Conservation (phyloP, 2,329 filamentous ascomycete genomes). For the Phialophora chinensis region DNA sequence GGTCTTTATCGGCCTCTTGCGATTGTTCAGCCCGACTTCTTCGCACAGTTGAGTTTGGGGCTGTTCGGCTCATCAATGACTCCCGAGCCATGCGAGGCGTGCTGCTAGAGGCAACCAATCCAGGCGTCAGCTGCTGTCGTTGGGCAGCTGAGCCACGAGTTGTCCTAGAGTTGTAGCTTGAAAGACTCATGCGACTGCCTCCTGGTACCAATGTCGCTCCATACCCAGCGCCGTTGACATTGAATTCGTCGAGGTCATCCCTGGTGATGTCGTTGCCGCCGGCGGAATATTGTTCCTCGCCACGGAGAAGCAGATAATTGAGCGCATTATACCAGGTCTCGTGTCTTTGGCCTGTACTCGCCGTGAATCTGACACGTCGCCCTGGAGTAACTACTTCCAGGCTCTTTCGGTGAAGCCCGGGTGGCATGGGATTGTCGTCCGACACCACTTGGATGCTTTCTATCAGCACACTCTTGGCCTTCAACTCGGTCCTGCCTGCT, state of each 20-base stretch:
- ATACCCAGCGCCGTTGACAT: constrained; percentile 75
- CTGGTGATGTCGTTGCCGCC: constrained; percentile 63
- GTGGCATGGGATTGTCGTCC: constrained; percentile 94
- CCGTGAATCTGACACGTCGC: constrained; percentile 90
- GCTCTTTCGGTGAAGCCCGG: constrained; percentile 92
- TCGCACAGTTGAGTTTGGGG: constrained; percentile 28
- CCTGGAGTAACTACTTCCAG: constrained; percentile 88
- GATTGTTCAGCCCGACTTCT: constrained; percentile 47
- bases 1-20: constrained; percentile 56
- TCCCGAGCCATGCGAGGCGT: constrained; percentile 45
- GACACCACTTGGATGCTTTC: constrained; percentile 89
- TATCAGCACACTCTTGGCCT: constrained; percentile 88
- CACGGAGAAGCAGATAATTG: constrained; percentile 86
- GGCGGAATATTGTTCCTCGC: constrained; percentile 56
- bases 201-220: constrained; percentile 60
- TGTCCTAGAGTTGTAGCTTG: constrained; percentile 79
- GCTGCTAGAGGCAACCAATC: constrained; percentile 44
- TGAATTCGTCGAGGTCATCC: constrained; percentile 78
- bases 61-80: constrained; percentile 42
- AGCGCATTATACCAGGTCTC: constrained; percentile 99
- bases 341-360: constrained; percentile 88
- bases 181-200: constrained; percentile 62
- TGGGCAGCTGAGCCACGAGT: constrained; percentile 61
- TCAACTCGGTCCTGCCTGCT: constrained; percentile 76
- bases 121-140: constrained; percentile 46